Base-by-base conservation (phyloP, 257 asterid species). In the Capsicum chinense region DNA sequence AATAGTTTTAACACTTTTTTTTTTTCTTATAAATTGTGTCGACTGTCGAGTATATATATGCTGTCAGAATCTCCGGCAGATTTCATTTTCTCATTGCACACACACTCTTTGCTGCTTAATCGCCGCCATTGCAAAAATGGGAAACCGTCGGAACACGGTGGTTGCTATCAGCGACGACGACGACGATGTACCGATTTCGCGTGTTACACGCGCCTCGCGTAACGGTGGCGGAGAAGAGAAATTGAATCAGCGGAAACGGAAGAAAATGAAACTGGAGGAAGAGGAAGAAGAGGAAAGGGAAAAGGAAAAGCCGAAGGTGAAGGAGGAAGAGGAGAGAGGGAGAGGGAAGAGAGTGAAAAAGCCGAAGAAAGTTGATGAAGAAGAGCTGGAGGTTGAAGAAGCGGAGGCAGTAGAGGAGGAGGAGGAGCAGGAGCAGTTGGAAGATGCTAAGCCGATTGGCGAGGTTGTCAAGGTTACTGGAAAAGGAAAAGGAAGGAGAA, bases 361-460 rank as follows among this genome's bases (percentile, higher is more conserved):
- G 86, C 88, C 81, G 70, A 90, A 86, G 44, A 44, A 81, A 73
- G 93, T 88, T 39, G 95, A 0, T 89, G 93, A 17, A 87, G 95
- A 56, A 86, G 88, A 19, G 87, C 91, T 56, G 88, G 57, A 79
- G 42, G 42, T 39, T 39, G 85, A 82, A 76, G 80, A 48, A 19
- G 37, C 57, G 69, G 90, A 86, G 42, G 44, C 37, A 81, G 95
- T 50, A 86, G 88, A 19, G 87, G 92, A 59, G 88, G 56, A 66
- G 80, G 83, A 85, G 80, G 84, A 66, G 12, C 83, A 52, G 19
- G 79, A 84, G 82, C 90, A 81, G 58, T 90, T 83, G 48, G 80
- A 83, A 81, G 97, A 91, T 42, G 99, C 97, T 13, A 85, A 81
- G 81, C 95, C 99, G 56, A 13, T 95, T 62, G 99, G 98, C 3